Conservation (phyloP, 495 filamentous ascomycete species). For the Chaetomidium leptoderma region DNA sequence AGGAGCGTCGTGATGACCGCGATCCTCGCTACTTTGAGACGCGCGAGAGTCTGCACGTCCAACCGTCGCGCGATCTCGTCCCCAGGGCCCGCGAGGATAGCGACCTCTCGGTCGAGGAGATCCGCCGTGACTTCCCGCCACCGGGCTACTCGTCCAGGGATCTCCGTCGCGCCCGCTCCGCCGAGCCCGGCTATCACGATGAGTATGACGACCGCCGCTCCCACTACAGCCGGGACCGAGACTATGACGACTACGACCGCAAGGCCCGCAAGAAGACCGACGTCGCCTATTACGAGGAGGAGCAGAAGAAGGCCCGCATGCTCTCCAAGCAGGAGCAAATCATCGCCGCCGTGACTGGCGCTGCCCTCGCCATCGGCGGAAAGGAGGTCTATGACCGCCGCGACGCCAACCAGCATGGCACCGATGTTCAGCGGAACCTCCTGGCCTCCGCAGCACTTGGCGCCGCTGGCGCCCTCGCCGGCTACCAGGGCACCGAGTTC, state of each 20-base stretch:
- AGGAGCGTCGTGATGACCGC: slow-evolving; percentile 43
- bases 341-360: slow-evolving; percentile 52
- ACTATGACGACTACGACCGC: slow-evolving; percentile 48
- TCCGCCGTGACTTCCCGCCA: slow-evolving; percentile 63
- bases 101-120: slow-evolving; percentile 62
- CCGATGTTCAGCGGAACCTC: slow-evolving; percentile 47
- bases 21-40: slow-evolving; percentile 48
- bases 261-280: slow-evolving; percentile 31
- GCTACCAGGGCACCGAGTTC: slow-evolving; percentile 50
- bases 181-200: slow-evolving; percentile 44
- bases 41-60: slow-evolving; percentile 44
- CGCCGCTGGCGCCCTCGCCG: slow-evolving; percentile 52
- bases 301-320: slow-evolving; percentile 43
- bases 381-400: slow-evolving; percentile 56
- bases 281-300: slow-evolving; percentile 40
- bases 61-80: slow-evolving; percentile 47
- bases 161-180: slow-evolving; percentile 50
- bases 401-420: slow-evolving; percentile 44
- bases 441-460: slow-evolving; percentile 51
- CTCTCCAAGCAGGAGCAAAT: slow-evolving; percentile 56
- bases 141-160: slow-evolving; percentile 49
- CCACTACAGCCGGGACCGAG: slow-evolving; percentile 39
- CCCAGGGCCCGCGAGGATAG: slow-evolving; percentile 53
- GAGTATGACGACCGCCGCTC: slow-evolving; percentile 42
- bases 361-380: slow-evolving; percentile 48